Percentiles rank a stretch among this genome's conserved stretches.
Evolutionary conservation across 176 grass and related monocot species (phyloP).

Genomic region (Eleusine coracana): DNA sequence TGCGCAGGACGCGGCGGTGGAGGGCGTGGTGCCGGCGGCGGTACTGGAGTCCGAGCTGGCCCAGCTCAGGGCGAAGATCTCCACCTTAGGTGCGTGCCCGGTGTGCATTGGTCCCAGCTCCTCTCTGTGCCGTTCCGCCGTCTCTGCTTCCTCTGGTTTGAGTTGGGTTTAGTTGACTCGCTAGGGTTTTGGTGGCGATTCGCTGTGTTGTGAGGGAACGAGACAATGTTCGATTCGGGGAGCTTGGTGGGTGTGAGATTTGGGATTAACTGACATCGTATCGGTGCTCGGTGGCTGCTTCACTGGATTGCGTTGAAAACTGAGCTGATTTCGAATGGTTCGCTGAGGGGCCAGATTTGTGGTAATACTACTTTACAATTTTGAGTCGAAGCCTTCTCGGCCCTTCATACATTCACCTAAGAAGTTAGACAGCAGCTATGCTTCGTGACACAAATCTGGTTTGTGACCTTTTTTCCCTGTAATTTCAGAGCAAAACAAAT

Average conservation of each 20-base stretch:
- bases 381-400: not conserved
- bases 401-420: not conserved
- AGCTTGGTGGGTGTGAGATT: not conserved
- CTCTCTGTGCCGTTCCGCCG: not conserved
- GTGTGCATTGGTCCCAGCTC: conserved; percentile 5
- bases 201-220: not conserved
- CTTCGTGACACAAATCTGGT: not conserved
- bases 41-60: conserved; percentile 39
- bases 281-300: not conserved
- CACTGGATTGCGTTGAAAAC: not conserved
- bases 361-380: not conserved
- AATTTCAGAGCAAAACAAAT: not conserved
- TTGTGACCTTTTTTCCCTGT: not conserved
- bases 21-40: conserved; percentile 15
- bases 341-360: not conserved
- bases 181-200: not conserved
- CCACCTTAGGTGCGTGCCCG: conserved; percentile 42
- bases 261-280: not conserved
- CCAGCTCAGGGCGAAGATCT: conserved; percentile 54
- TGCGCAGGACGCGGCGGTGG: conserved; percentile 46
- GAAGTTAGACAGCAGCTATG: not conserved
- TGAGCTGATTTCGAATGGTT: conserved; percentile 1
- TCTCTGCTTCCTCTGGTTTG: not conserved
- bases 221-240: not conserved
- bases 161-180: conserved; percentile 26